Base-by-base conservation (phyloP, 2,329 filamentous ascomycete species). In the Daldinia eschscholtzii region DNA sequence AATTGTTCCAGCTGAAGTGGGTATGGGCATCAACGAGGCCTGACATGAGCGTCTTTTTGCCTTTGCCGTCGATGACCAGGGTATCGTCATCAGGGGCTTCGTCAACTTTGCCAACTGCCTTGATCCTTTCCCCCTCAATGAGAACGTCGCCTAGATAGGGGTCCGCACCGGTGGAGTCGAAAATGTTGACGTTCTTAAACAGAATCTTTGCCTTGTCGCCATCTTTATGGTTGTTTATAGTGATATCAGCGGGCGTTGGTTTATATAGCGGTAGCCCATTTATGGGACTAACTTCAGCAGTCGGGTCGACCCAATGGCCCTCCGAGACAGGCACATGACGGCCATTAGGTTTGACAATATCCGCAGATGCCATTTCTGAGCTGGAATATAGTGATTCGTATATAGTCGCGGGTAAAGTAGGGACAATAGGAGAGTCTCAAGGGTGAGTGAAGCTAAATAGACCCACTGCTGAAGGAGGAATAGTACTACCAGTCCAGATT, bases 11-110 rank as follows among this genome's bases (percentile, higher is more conserved):
- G 2, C 80, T 82, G 6, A 86, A 78, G 68, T 85, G 83, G 0
- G 83, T 82, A 72, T 86, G 84, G 0, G 82, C 81, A 66, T 86
- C 84, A 1, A 83, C 82, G 0, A 86, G 75, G 0, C 84, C 84
- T n/a, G 80, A 80, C 81, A 86, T 85, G 28, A 86, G 70, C 1
- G 84, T 86, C 20, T 83, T 76, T 37, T 79, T 68, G 15, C 82
- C 82, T 13, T 73, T 73, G 1, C 82, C 83, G 4, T 81, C 61
- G 50, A 83, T 75, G 48, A 74, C 68, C 5, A 78, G 55, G 1
- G 67, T 65, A 3, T 73, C 72, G 7, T 57, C 61, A 52, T 72
- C 65, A 12, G 73, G 68, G 4, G 55, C 12, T 30, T 12, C 33
- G 4, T 55, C 30, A 26, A 79, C 74, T 4, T 61, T 57, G 1